Evolutionary conservation across 1,284 basidiomycete genomes (phyloP), one percentile per base, ranked within the genome.

Genomic region (Takashimella tepidaria): DNA sequence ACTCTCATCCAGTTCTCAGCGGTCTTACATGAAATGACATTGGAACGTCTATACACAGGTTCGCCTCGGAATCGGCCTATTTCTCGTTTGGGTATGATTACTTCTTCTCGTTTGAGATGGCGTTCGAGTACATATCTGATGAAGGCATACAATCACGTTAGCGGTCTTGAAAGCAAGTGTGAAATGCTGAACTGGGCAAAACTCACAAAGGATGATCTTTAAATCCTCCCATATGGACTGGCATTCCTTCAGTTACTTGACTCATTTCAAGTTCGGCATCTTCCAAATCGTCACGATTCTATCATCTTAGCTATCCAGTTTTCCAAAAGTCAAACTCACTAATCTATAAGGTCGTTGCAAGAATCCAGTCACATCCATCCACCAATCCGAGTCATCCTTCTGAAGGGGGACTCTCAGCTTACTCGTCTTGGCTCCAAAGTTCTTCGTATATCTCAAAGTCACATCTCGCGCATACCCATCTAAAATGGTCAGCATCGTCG

Each of bases 1-100:
- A 83, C 83, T 11, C 93, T 84, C 84, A 95, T 87, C 92, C 93
- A 99, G 67, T 89, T 93, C 70, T 98, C 93, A 19, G 89, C 83
- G 1, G 89, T 88, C 72, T 93, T 95, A 53, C 97, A 82, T 3
- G 83, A 76, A 19, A 93, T 79, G 5, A 99, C 89, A 49, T 87
- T 82, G 1, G 83, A 83, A 25, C 93, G 86, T 41, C 89, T 81
- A 72, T 89, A 98, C n/a, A 99, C 95, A 11, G 89, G 79, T 69
- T 93, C 90, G 49, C 92, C 95, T 61, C 88, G 84, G 77, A 98
- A 98, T 60, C 88, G 87, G 24, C 93, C 95, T 37, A 97, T 79
- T 67, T 92, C 87, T 4, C 84, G 82, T 31, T 84, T 82, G n/a
- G 91, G 90, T 61, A 88, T 79, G 44, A 98, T 84, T 10, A 90